A percentile compares a stretch with the other conserved stretches of the same genome.
These are phyloP conservation scores for Posidonia oceanica DNA, from an alignment of 116 monocot genomes.

Conservation along the genomic window DNA sequence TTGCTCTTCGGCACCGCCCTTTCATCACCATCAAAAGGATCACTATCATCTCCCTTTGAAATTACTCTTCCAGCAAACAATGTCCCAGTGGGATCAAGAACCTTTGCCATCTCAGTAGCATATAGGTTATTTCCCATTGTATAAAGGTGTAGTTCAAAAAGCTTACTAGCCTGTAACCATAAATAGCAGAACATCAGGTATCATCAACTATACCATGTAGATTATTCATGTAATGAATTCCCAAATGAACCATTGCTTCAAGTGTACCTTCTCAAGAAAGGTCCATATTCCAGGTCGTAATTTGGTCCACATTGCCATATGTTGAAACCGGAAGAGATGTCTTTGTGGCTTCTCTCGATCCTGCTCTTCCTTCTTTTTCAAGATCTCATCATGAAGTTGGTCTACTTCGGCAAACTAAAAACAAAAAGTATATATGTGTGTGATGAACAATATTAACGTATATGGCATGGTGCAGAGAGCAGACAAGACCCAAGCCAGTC, in stretches of 20 bases:
- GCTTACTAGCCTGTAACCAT: constrained; percentile 64
- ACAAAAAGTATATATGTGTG: background rate
- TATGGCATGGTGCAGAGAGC: constrained; percentile 4
- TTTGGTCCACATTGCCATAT: constrained; percentile 99
- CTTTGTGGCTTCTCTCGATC: constrained; percentile 52
- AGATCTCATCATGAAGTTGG: constrained; percentile 67
- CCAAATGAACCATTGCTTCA: background rate
- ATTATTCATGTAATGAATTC: background rate
- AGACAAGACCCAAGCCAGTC: background rate
- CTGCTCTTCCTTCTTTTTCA: constrained; percentile 78
- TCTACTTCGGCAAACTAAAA: constrained; percentile 82
- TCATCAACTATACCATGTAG: background rate
- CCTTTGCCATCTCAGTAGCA: constrained; percentile 97
- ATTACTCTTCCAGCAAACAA: constrained; percentile 88
- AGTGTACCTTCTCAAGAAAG: constrained; percentile 75
- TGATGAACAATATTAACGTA: background rate
- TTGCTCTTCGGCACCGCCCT: constrained; percentile 69
- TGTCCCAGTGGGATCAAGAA: constrained; percentile 81
- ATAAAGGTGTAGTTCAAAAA: constrained; percentile 87
- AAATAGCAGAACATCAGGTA: background rate
- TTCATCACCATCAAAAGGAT: constrained; percentile 66
- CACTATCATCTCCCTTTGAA: constrained; percentile 77
- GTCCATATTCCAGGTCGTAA: constrained; percentile 94
- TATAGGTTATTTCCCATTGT: constrained; percentile 98
- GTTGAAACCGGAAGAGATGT: constrained; percentile 71